Conservation (phyloP, 2,329 filamentous ascomycete genomes). For the Trichothecium sympodiale region DNA sequence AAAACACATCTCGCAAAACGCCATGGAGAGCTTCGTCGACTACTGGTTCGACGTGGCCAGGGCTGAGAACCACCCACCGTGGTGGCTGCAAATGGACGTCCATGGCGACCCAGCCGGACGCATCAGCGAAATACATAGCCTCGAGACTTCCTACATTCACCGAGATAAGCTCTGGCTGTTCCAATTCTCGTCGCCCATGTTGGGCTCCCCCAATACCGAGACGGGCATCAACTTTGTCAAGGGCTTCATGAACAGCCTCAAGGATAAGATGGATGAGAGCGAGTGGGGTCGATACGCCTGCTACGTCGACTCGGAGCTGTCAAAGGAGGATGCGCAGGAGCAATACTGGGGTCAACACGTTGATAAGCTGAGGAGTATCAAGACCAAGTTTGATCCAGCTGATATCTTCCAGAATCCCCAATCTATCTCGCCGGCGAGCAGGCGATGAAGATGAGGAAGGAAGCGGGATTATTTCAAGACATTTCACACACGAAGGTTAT, state of each 20-base stretch:
- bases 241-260: conserved; percentile 27
- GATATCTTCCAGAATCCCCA: conserved; percentile 21
- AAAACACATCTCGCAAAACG: conserved; percentile 4
- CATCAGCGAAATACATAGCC: conserved; percentile 14
- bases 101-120: conserved; percentile 24
- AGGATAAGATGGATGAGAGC: conserved; percentile 20
- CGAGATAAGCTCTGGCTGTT: conserved; percentile 36
- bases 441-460: too few relatives aligned
- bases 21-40: conserved; percentile 6
- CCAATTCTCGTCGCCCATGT: conserved; percentile 22
- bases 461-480: too few relatives aligned
- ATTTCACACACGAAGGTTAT: too few relatives aligned
- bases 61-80: background rate
- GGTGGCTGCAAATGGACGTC: conserved; percentile 14
- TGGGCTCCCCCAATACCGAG: conserved; percentile 5
- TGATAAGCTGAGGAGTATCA: conserved; percentile 23
- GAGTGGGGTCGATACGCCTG: conserved; percentile 40
- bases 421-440: conserved; percentile 2
- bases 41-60: conserved; percentile 1
- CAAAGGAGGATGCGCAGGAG: conserved; percentile 32
- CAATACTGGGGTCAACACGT: conserved; percentile 35
- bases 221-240: conserved; percentile 25
- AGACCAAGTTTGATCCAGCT: conserved; percentile 25
- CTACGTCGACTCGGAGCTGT: conserved; percentile 38
- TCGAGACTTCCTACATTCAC: conserved; percentile 25